phyloP scores from a whole-genome alignment of 805 yeast species.

The Soucietia sequanensis region DNA sequence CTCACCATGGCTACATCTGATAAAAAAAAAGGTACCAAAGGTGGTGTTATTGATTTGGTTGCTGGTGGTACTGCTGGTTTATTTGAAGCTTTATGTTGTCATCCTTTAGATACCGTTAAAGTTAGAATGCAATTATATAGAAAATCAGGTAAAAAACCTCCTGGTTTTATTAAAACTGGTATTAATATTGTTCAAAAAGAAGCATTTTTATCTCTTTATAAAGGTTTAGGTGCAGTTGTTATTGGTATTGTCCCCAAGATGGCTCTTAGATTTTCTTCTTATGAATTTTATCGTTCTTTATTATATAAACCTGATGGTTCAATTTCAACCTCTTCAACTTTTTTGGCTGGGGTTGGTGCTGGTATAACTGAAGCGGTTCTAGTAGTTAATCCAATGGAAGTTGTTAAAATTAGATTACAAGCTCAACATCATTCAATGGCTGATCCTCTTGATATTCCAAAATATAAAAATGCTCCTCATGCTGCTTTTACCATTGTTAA shows the following conservation, averaged over 20 bases:
- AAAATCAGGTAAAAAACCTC: slow-evolving; percentile 70
- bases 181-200: slow-evolving; percentile 73
- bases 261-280: slow-evolving; percentile 96
- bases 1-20: slow-evolving; percentile 1
- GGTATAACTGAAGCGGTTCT: slow-evolving; percentile 95
- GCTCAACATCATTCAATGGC: slow-evolving; percentile 91
- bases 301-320: slow-evolving; percentile 63
- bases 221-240: slow-evolving; percentile 95
- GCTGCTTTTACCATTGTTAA: slow-evolving; percentile 78
- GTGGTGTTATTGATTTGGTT: slow-evolving; percentile 60
- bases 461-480: slow-evolving; percentile 90
- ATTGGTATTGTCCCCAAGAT: slow-evolving; percentile 97
- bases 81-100: slow-evolving; percentile 96
- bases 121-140: slow-evolving; percentile 94
- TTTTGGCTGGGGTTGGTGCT: slow-evolving; percentile 94
- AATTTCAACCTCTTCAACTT: slow-evolving; percentile 72
- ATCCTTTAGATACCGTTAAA: slow-evolving; percentile 96
- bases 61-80: slow-evolving; percentile 98
- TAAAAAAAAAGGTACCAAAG: slow-evolving; percentile 25
- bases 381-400: slow-evolving; percentile 97
- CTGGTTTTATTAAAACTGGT: slow-evolving; percentile 87
- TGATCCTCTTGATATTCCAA: slow-evolving; percentile 77
- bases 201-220: slow-evolving; percentile 82
- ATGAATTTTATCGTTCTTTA: slow-evolving; percentile 78
- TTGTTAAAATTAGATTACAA: slow-evolving; percentile 92